phyloP scores from a whole-genome alignment of 2,329 filamentous ascomycete species.

The Apiospora rasikravindrae region DNA sequence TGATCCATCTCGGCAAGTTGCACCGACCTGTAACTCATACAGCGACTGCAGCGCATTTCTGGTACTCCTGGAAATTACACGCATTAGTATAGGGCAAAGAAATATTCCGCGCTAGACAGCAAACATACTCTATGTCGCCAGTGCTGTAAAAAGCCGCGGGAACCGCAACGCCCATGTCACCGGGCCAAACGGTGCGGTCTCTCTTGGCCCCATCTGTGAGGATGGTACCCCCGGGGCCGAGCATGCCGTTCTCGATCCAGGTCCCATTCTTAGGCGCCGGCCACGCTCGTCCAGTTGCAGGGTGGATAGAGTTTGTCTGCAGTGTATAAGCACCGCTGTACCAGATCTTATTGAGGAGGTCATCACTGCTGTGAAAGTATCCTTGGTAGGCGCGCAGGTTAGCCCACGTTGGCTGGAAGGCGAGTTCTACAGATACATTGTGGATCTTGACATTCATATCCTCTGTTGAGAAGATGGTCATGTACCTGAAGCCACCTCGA shows the following conservation, averaged over 20 bases:
- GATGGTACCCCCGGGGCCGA: slow-evolving; percentile 38
- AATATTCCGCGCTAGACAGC: not conserved
- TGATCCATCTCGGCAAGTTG: not conserved
- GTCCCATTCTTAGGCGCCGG: slow-evolving; percentile 37
- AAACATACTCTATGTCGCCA: slow-evolving; percentile 43
- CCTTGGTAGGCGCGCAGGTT: slow-evolving; percentile 58
- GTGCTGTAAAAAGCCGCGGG: slow-evolving; percentile 58
- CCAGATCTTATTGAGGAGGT: slow-evolving; percentile 60
- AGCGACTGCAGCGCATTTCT: slow-evolving; percentile 48
- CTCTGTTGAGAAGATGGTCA: slow-evolving; percentile 46
- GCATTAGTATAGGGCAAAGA: slow-evolving; percentile 23
- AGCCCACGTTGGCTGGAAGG: slow-evolving; percentile 43
- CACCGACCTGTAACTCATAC: slow-evolving; percentile 42
- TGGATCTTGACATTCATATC: slow-evolving; percentile 33
- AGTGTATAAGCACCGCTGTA: slow-evolving; percentile 61
- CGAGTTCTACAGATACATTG: slow-evolving; percentile 33
- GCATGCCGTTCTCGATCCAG: slow-evolving; percentile 35
- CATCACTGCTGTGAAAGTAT: slow-evolving; percentile 56
- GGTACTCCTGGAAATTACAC: slow-evolving; percentile 40
- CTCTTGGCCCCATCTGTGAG: slow-evolving; percentile 57
- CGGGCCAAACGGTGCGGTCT: slow-evolving; percentile 62
- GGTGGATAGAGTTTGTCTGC: slow-evolving; percentile 41
- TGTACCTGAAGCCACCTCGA: slow-evolving; percentile 50
- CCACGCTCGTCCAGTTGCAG: slow-evolving; percentile 35
- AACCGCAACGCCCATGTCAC: slow-evolving; percentile 60